Conservation (phyloP, 805 yeast species). For the Ogataea thermomethanolica region DNA sequence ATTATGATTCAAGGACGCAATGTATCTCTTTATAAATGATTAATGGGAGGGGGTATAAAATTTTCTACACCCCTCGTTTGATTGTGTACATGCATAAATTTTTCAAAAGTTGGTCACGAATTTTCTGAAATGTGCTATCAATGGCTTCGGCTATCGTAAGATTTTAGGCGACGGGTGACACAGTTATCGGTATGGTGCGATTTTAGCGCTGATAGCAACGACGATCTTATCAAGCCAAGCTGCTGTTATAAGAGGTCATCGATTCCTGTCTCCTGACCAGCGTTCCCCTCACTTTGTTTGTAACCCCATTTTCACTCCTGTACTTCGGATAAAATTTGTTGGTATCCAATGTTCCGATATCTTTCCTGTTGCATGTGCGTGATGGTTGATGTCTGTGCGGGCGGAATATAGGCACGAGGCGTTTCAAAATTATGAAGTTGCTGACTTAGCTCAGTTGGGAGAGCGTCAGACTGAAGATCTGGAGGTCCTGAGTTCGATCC, state of each 20-base stretch:
- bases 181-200: too few species aligned
- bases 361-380: not conserved
- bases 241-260: not conserved
- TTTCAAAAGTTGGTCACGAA: slow-evolving; percentile 13
- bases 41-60: not conserved
- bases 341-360: not conserved
- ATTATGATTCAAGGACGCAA: not conserved
- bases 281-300: not conserved
- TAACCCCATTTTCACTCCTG: not conserved
- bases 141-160: slow-evolving; percentile 9
- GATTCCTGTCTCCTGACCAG: not conserved
- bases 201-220: too few species aligned
- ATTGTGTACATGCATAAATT: slow-evolving; percentile 5
- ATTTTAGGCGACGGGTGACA: slow-evolving; percentile 7
- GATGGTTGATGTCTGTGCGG: too few species aligned
- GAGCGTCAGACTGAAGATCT: slow-evolving; percentile 30
- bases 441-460: slow-evolving; percentile 30
- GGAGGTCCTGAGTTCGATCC: slow-evolving; percentile 30
- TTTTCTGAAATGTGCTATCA: slow-evolving; percentile 6
- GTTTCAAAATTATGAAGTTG: slow-evolving; percentile 2
- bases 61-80: slow-evolving; percentile 10
- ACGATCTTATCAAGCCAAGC: too few species aligned
- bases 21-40: not conserved
- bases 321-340: not conserved
- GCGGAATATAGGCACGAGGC: too few species aligned